These are phyloP conservation scores for Vaccinium macrocarpon DNA, from an alignment of 148 eudicot species.

Conservation along the genomic window DNA sequence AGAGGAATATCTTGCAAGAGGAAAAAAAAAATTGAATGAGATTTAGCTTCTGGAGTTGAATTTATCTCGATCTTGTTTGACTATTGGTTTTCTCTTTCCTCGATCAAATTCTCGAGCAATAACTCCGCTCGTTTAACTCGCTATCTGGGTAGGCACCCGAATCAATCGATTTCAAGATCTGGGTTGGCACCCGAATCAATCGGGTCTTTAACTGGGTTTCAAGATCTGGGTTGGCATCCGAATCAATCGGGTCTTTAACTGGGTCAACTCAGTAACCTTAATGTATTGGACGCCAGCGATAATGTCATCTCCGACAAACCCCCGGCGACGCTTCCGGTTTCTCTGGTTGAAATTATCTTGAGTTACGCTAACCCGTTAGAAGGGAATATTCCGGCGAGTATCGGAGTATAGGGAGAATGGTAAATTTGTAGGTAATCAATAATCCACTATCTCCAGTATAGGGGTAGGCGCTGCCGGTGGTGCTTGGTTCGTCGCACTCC, in stretches of 20 bases:
- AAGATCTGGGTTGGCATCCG: conserved; percentile 45
- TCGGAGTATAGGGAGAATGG: conserved; percentile 3
- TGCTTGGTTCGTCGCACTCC: no score
- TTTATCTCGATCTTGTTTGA: no score
- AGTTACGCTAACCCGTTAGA: conserved; percentile 38
- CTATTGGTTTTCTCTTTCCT: no score
- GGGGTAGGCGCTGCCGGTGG: no score
- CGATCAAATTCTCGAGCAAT: no score
- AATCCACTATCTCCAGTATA: no score
- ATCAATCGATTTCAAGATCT: neutral
- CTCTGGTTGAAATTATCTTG: conserved; percentile 48
- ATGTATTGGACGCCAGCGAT: conserved; percentile 51
- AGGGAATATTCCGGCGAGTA: conserved; percentile 34
- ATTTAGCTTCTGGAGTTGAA: no score
- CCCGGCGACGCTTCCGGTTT: conserved; percentile 43
- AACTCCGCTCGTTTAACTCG: conserved; percentile 53
- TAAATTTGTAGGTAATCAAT: conserved; percentile 43
- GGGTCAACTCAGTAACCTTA: conserved; percentile 41
- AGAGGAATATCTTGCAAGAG: no score
- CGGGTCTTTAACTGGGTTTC: conserved; percentile 36
- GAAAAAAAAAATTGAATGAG: no score
- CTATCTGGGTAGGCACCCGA: conserved; percentile 2
- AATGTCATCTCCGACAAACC: conserved; percentile 55
- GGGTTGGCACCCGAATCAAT: conserved; percentile 58
- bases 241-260: conserved; percentile 36